Evolutionary conservation across 768 basidiomycete genomes (phyloP).

Genomic region (Xerocomellus amylosporus): DNA sequence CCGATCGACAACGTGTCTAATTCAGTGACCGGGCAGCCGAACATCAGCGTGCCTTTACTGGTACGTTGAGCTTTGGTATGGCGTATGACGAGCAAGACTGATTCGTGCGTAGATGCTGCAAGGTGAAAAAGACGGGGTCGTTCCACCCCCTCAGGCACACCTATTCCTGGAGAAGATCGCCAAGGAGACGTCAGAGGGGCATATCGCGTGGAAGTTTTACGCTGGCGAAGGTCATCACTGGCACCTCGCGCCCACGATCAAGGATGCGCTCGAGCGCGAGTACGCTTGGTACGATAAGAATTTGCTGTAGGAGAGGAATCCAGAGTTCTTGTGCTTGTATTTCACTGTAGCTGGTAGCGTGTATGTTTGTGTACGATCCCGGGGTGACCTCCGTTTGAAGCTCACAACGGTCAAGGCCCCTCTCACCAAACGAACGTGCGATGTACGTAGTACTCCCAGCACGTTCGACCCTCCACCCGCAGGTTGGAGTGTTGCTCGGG

Average conservation of each 20-base stretch:
- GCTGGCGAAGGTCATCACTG: conserved; percentile 42
- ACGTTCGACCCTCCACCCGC: too few relatives aligned
- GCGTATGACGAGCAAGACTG: not conserved
- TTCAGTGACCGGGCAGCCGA: conserved; percentile 9
- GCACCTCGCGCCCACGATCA: conserved; percentile 9
- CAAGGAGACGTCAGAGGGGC: not conserved
- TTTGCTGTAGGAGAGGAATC: too few relatives aligned
- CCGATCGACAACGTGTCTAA: conserved; percentile 36
- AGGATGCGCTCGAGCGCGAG: too few relatives aligned
- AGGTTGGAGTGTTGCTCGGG: too few relatives aligned
- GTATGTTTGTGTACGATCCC: too few relatives aligned
- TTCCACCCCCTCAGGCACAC: conserved; percentile 42
- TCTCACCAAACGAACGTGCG: too few relatives aligned
- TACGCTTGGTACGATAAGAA: too few relatives aligned
- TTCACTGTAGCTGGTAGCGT: too few relatives aligned
- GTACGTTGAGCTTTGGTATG: conserved; percentile 35
- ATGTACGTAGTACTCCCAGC: too few relatives aligned
- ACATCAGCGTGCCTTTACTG: conserved; percentile 56
- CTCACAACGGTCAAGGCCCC: too few relatives aligned
- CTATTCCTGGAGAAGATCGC: conserved; percentile 19
- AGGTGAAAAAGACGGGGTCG: conserved; percentile 57
- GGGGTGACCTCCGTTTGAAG: too few relatives aligned
- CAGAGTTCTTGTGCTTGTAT: too few relatives aligned
- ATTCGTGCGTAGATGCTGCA: conserved; percentile 50
- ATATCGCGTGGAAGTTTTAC: conserved; percentile 35